Evolutionary conservation across 192 early-diverging fungal species (phyloP).

Genomic region (Glomus cerebriforme): DNA sequence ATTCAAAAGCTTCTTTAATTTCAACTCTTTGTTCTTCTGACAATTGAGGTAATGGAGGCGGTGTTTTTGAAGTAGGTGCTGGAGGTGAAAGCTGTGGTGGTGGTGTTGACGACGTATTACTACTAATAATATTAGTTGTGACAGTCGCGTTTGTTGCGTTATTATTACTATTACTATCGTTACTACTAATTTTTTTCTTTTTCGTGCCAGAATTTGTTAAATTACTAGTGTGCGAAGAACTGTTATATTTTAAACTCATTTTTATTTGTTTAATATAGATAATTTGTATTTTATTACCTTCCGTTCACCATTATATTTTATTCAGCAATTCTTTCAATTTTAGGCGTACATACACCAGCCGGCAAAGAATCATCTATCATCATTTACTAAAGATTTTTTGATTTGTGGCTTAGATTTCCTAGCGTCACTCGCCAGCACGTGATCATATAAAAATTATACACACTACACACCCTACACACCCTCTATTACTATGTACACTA

Average conservation of each 20-base stretch:
- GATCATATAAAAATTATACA: too few relatives aligned
- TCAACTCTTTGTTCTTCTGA: conserved; percentile 69
- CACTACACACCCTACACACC: too few relatives aligned
- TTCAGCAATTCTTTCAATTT: not conserved
- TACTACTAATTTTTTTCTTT: not conserved
- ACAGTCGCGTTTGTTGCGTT: not conserved
- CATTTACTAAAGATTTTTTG: too few relatives aligned
- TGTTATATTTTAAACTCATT: not conserved
- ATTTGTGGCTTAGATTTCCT: too few relatives aligned
- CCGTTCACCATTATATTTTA: not conserved
- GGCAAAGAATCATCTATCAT: too few relatives aligned
- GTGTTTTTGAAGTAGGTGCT: not conserved
- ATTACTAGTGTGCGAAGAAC: not conserved
- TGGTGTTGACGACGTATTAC: not conserved
- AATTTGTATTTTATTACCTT: not conserved
- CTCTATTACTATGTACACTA: too few relatives aligned
- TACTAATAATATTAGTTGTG: not conserved
- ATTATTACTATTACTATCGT: not conserved
- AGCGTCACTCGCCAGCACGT: too few relatives aligned
- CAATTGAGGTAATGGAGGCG: not conserved
- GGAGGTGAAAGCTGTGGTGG: not conserved
- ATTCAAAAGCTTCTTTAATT: conserved; percentile 60
- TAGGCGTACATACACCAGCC: not conserved
- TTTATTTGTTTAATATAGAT: not conserved
- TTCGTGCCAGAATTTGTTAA: not conserved